phyloP scores from a whole-genome alignment of 2,329 filamentous ascomycete species.

The Tolypocladium tropicale region DNA sequence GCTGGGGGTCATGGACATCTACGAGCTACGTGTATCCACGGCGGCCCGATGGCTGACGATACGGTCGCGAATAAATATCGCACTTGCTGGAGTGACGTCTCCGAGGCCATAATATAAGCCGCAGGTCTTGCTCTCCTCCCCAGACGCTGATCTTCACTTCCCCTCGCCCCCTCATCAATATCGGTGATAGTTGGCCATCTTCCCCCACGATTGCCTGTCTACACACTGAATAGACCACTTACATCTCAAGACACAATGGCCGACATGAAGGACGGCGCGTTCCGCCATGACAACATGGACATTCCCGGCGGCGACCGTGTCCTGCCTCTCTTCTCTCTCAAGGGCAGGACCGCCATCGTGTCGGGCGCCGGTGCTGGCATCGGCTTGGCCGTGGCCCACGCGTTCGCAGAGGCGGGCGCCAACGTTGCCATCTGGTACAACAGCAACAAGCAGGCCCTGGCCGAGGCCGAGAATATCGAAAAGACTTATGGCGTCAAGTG shows the following conservation, averaged over 20 bases:
- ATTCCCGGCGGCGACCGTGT: slow-evolving; percentile 38
- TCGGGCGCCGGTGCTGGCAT: slow-evolving; percentile 59
- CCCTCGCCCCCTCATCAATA: no score
- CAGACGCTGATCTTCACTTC: not conserved
- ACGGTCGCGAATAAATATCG: not conserved
- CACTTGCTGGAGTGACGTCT: not conserved
- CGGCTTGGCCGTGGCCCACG: slow-evolving; percentile 53
- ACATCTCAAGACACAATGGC: slow-evolving; percentile 19
- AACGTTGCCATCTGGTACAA: slow-evolving; percentile 68
- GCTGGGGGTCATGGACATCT: not conserved
- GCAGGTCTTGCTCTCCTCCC: not conserved
- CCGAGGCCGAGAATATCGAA: slow-evolving; percentile 52
- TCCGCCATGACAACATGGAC: slow-evolving; percentile 46
- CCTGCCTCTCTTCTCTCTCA: slow-evolving; percentile 57
- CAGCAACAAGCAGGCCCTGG: slow-evolving; percentile 53
- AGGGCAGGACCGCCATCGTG: slow-evolving; percentile 60
- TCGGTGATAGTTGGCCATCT: not conserved
- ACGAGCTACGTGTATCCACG: not conserved
- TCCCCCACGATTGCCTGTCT: not conserved
- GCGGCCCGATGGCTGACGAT: not conserved
- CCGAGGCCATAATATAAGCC: not conserved
- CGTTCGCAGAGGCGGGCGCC: slow-evolving; percentile 58
- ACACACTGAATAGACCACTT: not conserved
- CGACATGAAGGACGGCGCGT: slow-evolving; percentile 36
- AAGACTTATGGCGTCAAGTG: slow-evolving; percentile 58